A percentile compares a stretch with the other conserved stretches of the same genome.
phyloP scores from a whole-genome alignment of 2,329 filamentous ascomycete species.

The Penicillium sp. region DNA sequence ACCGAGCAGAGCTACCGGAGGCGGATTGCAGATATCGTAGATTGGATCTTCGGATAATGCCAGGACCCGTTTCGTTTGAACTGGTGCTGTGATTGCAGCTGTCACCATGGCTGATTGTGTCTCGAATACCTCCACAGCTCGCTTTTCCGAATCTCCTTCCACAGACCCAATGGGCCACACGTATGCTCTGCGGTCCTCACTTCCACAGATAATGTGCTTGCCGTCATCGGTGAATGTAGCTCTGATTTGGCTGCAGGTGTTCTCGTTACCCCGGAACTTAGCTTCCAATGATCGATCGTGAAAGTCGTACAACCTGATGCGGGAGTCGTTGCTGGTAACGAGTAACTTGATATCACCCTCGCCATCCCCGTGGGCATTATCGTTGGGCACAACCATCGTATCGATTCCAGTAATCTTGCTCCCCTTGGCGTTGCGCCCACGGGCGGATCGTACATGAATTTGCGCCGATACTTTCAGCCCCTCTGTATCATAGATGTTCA shows the following conservation, averaged over 20 bases:
- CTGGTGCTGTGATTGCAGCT: constrained; percentile 80
- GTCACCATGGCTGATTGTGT: constrained; percentile 88
- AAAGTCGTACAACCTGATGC: constrained; percentile 84
- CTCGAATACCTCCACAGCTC: constrained; percentile 84
- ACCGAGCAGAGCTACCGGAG: constrained; percentile 78
- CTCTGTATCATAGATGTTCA: constrained; percentile 90
- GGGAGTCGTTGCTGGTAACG: constrained; percentile 92
- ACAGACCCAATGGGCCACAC: constrained; percentile 72
- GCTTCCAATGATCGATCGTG: constrained; percentile 79
- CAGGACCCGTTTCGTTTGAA: constrained; percentile 72
- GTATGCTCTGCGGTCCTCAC: constrained; percentile 85
- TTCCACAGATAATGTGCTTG: constrained; percentile 84
- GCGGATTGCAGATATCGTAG: constrained; percentile 96
- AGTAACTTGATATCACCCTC: constrained; percentile 75
- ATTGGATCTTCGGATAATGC: constrained; percentile 83
- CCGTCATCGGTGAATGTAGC: constrained; percentile 86
- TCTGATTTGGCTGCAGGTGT: constrained; percentile 84
- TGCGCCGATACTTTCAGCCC: constrained; percentile 80
- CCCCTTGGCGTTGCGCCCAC: constrained; percentile 90
- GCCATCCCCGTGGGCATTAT: constrained; percentile 52
- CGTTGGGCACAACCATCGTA: constrained; percentile 61
- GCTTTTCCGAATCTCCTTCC: constrained; percentile 73
- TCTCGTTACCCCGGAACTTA: constrained; percentile 90
- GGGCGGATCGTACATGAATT: constrained; percentile 87
- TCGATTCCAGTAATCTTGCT: constrained; percentile 97